Conservation (phyloP, 2,329 filamentous ascomycete species). For the Penicillium expansum region DNA sequence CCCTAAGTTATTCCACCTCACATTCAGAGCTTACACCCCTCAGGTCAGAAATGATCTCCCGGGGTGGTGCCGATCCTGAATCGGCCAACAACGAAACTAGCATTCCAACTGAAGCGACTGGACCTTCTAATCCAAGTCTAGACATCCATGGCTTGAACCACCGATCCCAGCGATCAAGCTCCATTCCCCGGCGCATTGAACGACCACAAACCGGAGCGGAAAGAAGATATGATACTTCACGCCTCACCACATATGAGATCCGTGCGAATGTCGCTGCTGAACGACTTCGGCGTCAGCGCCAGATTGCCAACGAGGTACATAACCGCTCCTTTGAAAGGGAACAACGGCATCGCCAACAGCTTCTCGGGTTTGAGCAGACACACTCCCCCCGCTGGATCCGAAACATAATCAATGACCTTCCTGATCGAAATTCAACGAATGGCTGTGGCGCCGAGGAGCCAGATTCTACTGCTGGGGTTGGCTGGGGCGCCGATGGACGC, state of each 20-base stretch:
- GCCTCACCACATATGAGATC: conserved; percentile 34
- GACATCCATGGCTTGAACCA: conserved; percentile 24
- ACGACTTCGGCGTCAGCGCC: conserved; percentile 39
- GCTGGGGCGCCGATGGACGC: conserved; percentile 48
- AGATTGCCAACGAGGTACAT: conserved; percentile 35
- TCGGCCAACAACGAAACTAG: conserved; percentile 24
- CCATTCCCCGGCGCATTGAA: conserved; percentile 35
- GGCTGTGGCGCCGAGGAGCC: conserved; percentile 36
- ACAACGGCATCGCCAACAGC: conserved; percentile 35
- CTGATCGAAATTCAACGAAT: conserved; percentile 32
- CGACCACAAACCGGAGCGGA: conserved; percentile 27
- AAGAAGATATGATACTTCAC: conserved; percentile 27
- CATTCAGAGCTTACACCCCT: conserved; percentile 39
- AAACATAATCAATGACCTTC: conserved; percentile 37
- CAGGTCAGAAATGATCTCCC: conserved; percentile 22
- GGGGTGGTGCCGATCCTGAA: conserved; percentile 19
- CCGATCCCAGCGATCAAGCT: conserved; percentile 34
- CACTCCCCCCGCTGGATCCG: conserved; percentile 41
- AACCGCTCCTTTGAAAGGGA: conserved; percentile 31
- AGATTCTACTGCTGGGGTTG: conserved; percentile 47
- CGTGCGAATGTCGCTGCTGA: conserved; percentile 41
- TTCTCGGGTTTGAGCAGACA: conserved; percentile 34
- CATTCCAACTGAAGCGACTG: conserved; percentile 13
- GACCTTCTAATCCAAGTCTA: conserved; percentile 21
- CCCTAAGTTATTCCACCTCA: conserved; percentile 42